Conservation (phyloP, 768 basidiomycete genomes). For the Rossbeevera mucosa region DNA sequence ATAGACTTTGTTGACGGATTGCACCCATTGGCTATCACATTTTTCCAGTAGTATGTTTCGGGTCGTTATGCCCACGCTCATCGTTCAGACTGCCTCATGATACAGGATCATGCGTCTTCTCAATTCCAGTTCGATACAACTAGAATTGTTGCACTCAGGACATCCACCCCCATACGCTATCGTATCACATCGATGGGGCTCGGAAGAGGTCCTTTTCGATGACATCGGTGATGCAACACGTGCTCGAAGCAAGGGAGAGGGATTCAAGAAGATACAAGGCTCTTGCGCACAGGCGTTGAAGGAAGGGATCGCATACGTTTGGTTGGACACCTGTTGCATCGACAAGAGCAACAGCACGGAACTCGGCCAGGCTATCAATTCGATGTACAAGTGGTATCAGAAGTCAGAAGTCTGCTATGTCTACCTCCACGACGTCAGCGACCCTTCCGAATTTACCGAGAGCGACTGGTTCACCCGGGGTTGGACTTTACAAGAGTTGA, state of each 20-base stretch:
- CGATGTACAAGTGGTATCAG: slow-evolving; percentile 34
- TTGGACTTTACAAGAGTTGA: slow-evolving; percentile 30
- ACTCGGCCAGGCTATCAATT: slow-evolving; percentile 28
- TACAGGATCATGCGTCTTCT: slow-evolving; percentile 22
- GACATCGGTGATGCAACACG: slow-evolving; percentile 18
- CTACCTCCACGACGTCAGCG: slow-evolving; percentile 25
- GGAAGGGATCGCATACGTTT: slow-evolving; percentile 21
- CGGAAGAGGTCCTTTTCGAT: slow-evolving; percentile 21
- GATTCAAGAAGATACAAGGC: slow-evolving; percentile 21
- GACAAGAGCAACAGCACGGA: slow-evolving; percentile 26
- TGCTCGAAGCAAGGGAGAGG: slow-evolving; percentile 12
- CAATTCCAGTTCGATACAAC: slow-evolving; percentile 11
- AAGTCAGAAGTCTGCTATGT: slow-evolving; percentile 24
- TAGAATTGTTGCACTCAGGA: slow-evolving; percentile 11
- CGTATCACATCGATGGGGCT: slow-evolving; percentile 28
- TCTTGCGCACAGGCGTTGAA: slow-evolving; percentile 15
- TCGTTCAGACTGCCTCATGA: not conserved
- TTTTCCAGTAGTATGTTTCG: slow-evolving; percentile 3
- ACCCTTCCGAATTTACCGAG: slow-evolving; percentile 9
- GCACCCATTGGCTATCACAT: not conserved
- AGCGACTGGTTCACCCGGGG: slow-evolving; percentile 32
- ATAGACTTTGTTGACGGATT: not conserved
- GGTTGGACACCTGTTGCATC: slow-evolving; percentile 35
- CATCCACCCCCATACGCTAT: slow-evolving; percentile 17
- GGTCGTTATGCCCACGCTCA: too few species aligned